phyloP scores from a whole-genome alignment of 2,329 filamentous ascomycete genomes.

The Fusarium beomiforme region DNA sequence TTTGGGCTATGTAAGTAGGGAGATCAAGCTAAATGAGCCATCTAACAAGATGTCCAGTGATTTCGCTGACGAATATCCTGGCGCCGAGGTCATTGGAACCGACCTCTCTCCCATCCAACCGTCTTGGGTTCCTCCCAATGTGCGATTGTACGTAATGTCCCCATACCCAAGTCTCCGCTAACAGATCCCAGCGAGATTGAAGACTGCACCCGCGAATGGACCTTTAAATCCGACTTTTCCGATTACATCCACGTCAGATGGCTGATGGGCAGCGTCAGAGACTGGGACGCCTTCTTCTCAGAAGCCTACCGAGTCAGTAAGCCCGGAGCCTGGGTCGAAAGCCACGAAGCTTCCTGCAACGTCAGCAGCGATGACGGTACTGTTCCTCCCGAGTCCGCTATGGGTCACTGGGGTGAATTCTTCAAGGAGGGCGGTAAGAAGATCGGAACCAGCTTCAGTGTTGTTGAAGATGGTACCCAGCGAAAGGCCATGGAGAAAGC shows the following conservation, averaged over 20 bases:
- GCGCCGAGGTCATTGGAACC: conserved; percentile 58
- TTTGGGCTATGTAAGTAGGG: conserved; percentile 57
- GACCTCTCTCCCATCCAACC: conserved; percentile 57
- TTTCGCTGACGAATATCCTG: conserved; percentile 54
- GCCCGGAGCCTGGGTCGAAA: conserved; percentile 61
- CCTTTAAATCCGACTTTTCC: conserved; percentile 50
- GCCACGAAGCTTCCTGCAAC: conserved; percentile 43
- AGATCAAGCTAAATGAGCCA: fast-evolving
- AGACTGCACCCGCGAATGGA: conserved; percentile 47
- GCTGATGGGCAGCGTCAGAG: conserved; percentile 64
- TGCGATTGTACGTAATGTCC: conserved; percentile 50
- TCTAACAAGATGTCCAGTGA: conserved; percentile 53
- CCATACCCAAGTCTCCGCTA: background rate
- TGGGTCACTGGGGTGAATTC: conserved; percentile 44
- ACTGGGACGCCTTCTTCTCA: conserved; percentile 64
- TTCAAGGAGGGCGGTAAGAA: conserved; percentile 46
- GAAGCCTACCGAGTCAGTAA: conserved; percentile 63
- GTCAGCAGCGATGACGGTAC: conserved; percentile 46
- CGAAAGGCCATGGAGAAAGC: conserved; percentile 33
- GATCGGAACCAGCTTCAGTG: conserved; percentile 44
- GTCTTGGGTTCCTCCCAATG: conserved; percentile 51
- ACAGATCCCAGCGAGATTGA: conserved; percentile 32
- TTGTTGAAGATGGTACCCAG: conserved; percentile 35
- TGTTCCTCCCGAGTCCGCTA: conserved; percentile 39
- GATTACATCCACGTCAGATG: conserved; percentile 70